phyloP scores from a whole-genome alignment of 2,329 filamentous ascomycete species.

The Tolypocladium guangdongense region DNA sequence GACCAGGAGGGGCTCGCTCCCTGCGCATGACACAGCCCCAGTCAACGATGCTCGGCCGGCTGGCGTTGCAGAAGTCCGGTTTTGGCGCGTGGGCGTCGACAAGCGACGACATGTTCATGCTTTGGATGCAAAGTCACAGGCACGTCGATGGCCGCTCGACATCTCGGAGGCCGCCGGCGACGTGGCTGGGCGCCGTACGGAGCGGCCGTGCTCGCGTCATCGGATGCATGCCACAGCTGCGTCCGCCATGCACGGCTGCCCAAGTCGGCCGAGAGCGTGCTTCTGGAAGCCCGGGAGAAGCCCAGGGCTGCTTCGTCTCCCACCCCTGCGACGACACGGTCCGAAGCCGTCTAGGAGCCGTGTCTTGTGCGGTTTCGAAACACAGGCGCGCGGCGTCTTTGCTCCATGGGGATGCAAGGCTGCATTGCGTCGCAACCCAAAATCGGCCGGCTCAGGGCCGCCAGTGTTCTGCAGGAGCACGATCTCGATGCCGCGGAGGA shows the following conservation, averaged over 20 bases:
- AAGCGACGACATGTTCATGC: not conserved
- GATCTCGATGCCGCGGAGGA: not conserved
- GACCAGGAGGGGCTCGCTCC: not conserved
- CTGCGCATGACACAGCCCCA: not conserved
- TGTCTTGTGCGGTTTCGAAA: not conserved
- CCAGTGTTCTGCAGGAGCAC: not conserved
- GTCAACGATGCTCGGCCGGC: no score
- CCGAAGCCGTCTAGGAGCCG: not conserved
- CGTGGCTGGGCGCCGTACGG: no score
- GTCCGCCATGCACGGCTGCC: not conserved
- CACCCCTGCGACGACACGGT: not conserved
- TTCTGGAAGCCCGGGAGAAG: not conserved
- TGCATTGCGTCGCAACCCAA: not conserved
- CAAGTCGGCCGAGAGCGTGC: not conserved
- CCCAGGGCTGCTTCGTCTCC: not conserved
- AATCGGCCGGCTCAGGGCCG: not conserved
- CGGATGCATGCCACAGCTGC: not conserved
- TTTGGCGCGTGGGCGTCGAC: not conserved
- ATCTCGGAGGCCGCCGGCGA: not conserved
- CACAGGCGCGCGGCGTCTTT: not conserved
- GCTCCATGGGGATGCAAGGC: not conserved
- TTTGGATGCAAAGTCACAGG: not conserved
- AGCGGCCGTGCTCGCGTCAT: not conserved
- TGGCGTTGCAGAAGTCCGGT: not conserved
- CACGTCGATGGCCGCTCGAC: not conserved